Conservation (phyloP, 2,329 filamentous ascomycete genomes). For the Mycosphaerella arachidis region DNA sequence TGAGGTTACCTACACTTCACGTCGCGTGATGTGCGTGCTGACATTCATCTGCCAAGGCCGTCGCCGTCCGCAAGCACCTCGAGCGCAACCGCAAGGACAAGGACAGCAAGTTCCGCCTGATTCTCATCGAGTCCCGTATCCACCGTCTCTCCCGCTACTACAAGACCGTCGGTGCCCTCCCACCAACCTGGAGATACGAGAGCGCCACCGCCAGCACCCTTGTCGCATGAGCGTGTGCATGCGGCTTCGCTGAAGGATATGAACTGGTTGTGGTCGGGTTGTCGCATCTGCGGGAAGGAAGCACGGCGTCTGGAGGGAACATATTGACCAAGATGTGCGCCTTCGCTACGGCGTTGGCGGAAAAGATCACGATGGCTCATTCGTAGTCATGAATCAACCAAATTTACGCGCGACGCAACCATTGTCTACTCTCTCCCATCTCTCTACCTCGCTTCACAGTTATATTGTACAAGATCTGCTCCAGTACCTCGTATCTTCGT, state of each 20-base stretch:
- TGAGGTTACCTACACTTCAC: background rate
- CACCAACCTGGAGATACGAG: conserved; percentile 99
- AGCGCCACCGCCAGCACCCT: conserved; percentile 91
- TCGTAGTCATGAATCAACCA: conserved; percentile 18
- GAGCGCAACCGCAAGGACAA: conserved; percentile 99
- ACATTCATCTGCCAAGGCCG: conserved; percentile 56
- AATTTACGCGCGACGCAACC: conserved; percentile 13
- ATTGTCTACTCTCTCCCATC: background rate
- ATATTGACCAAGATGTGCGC: conserved; percentile 3
- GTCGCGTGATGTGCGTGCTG: background rate
- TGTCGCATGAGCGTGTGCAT: conserved; percentile 65
- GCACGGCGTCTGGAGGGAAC: conserved; percentile 22
- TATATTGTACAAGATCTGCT: too few species aligned
- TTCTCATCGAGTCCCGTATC: conserved; percentile 99
- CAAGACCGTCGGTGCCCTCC: conserved; percentile 82
- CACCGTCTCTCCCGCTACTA: conserved; percentile 99
- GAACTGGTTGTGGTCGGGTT: conserved; percentile 8
- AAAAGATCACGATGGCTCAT: conserved; percentile 14
- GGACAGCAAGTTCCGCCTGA: conserved; percentile 99
- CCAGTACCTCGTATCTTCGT: too few species aligned
- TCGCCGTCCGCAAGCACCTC: conserved; percentile 99
- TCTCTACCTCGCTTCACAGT: too few species aligned
- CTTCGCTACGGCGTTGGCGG: conserved; percentile 11
- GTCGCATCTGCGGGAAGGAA: conserved; percentile 16
- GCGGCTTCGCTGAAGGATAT: conserved; percentile 1